Base-by-base conservation (phyloP, 306 rosid genomes). In the Pterocarpus macrocarpus region DNA sequence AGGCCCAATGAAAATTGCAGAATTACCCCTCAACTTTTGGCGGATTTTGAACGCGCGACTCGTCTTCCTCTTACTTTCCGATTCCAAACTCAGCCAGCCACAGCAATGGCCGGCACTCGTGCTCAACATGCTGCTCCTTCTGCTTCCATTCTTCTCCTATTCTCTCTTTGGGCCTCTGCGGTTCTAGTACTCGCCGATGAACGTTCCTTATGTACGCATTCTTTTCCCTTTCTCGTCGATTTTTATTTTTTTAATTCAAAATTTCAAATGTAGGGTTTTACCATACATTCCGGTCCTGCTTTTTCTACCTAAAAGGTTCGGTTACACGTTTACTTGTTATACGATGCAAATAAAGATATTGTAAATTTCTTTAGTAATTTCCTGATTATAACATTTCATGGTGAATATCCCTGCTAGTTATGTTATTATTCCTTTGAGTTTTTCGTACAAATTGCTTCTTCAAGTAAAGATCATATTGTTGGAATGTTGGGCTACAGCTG, bases 21-120 rank as follows among this genome's bases (percentile, higher is more conserved):
- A 80, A 57, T 2, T 83, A 44, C 86, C 88, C 28, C 73, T 56
- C 2, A 5, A 4, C 6, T 5, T 72, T 76, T 68, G 5, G 65
- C 82, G 57, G 66, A 86, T 78, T 86, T 89, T 65, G 85, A 76
- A 89, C 86, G 65, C 85, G 85, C 89, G 71, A 87, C 79, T 30
- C 49, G 30, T 68, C 9, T 76, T 58, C 62, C 57, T 35, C 41
- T 39, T 7, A 1, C 55, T 41, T 65, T 68, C 58, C 28, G 52
- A 78, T 79, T 73, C 73, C 84, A 28, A 67, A 65, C 79, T 76
- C 69, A 57, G 77, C 4, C 70, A 61, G 76, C 5, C 69, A 69
- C 28, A 52, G 69, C 53, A n/a, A 79, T 73, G 84, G 78, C 80
- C 69, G 77, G 58, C 47, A 17, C 84, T 88, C 89, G 34, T 57